A percentile compares a stretch with the other conserved stretches of the same genome.
phyloP scores from a whole-genome alignment of 208 protist species.

The Trypanosoma lewisi region DNA sequence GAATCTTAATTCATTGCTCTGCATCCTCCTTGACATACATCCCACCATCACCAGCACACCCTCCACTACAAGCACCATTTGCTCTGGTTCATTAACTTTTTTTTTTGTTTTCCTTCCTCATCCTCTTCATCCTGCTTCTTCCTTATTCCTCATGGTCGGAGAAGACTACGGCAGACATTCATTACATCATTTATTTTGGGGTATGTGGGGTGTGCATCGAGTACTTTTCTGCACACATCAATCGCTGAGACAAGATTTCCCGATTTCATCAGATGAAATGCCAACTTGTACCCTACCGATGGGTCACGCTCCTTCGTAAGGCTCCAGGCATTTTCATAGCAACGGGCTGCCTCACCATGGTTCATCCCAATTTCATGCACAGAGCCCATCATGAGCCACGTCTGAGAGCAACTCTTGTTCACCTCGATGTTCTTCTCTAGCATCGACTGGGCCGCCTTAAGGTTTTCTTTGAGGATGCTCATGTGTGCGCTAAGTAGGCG shows the following conservation, averaged over 20 bases:
- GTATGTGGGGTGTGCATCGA: constrained; percentile 85
- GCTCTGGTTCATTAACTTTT: too few relatives aligned
- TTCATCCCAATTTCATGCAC: constrained; percentile 87
- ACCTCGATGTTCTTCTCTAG: constrained; percentile 58
- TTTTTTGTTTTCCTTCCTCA: not conserved
- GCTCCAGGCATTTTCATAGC: constrained; percentile 94
- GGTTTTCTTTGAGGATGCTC: constrained; percentile 72
- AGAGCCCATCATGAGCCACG: constrained; percentile 87
- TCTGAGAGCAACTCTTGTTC: constrained; percentile 78
- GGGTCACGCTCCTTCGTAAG: constrained; percentile 83
- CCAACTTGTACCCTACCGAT: constrained; percentile 94
- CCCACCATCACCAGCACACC: not conserved
- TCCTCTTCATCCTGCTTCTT: constrained; percentile 1
- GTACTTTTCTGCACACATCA: constrained; percentile 91
- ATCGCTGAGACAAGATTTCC: constrained; percentile 91
- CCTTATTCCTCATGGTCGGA: constrained; percentile 60
- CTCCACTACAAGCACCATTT: too few relatives aligned
- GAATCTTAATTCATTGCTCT: not conserved
- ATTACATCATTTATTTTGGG: constrained; percentile 93
- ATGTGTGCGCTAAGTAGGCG: constrained; percentile 90
- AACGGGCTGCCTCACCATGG: constrained; percentile 88
- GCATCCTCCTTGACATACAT: not conserved
- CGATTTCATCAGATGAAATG: constrained; percentile 96
- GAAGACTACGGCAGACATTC: constrained; percentile 84
- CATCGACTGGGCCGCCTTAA: constrained; percentile 68